phyloP scores from a whole-genome alignment of 2,329 filamentous ascomycete species.

The Diaporthe longicolla region DNA sequence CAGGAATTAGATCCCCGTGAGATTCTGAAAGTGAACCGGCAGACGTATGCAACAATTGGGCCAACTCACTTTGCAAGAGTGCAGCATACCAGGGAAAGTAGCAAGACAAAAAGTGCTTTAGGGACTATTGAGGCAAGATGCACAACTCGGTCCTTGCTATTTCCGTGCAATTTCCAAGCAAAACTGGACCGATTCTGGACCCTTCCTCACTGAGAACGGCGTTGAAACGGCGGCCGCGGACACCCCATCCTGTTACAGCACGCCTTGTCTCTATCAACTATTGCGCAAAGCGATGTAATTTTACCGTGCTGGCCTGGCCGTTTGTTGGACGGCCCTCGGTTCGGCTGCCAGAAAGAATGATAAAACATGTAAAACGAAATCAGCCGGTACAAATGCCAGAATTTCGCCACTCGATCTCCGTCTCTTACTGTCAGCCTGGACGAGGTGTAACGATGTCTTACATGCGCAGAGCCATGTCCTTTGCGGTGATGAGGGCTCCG shows the following conservation, averaged over 20 bases:
- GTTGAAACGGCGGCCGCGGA: background rate
- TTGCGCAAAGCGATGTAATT: accelerated
- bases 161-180: too few species aligned
- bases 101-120: background rate
- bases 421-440: background rate
- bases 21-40: background rate
- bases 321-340: too few species aligned
- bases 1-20: accelerated
- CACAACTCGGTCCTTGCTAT: background rate
- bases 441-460: background rate
- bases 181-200: accelerated
- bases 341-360: too few species aligned
- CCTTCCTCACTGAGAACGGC: background rate
- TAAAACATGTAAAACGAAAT: background rate
- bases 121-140: background rate
- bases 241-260: background rate
- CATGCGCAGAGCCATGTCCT: too few species aligned
- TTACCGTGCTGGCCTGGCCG: accelerated
- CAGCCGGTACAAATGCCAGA: too few species aligned
- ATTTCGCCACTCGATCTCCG: background rate
- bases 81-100: background rate
- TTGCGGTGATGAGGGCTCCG: background rate
- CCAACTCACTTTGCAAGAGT: background rate
- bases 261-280: accelerated
- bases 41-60: background rate